These are phyloP conservation scores for Stagonosporopsis vannaccii DNA, from an alignment of 2,329 filamentous ascomycete species.

Conservation along the genomic window DNA sequence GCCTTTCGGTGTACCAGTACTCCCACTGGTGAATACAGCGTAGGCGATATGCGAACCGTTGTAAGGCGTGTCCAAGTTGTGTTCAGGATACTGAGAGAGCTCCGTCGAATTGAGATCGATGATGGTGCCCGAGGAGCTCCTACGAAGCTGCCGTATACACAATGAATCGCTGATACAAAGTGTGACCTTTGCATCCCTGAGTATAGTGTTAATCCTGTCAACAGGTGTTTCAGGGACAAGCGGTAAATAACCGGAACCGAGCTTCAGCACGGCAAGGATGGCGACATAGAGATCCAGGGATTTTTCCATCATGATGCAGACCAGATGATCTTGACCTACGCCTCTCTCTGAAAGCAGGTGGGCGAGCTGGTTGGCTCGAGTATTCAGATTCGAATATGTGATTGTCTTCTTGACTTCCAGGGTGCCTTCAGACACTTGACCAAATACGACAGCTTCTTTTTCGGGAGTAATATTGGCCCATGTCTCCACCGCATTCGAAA, in stretches of 20 bases:
- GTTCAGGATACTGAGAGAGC: constrained; percentile 37
- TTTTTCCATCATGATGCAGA: constrained; percentile 82
- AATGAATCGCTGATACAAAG: constrained; percentile 54
- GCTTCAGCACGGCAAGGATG: constrained; percentile 77
- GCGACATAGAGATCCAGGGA: constrained; percentile 74
- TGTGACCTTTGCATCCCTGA: constrained; percentile 65
- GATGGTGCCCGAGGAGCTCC: constrained; percentile 16
- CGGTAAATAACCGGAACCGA: constrained; percentile 81
- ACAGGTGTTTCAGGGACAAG: constrained; percentile 74
- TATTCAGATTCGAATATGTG: constrained; percentile 72
- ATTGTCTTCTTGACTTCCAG: constrained; percentile 53
- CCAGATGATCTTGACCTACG: constrained; percentile 61
- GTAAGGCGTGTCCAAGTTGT: constrained; percentile 50
- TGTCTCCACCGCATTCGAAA: constrained; percentile 60
- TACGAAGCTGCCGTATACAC: constrained; percentile 15
- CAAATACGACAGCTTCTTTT: constrained; percentile 70
- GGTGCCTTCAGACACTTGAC: constrained; percentile 52
- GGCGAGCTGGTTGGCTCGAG: constrained; percentile 69
- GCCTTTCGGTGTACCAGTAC: constrained; percentile 80
- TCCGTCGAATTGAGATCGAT: constrained; percentile 44
- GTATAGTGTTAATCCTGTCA: constrained; percentile 66
- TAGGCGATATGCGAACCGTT: constrained; percentile 69
- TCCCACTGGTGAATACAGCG: constrained; percentile 83
- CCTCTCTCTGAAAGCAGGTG: constrained; percentile 60
- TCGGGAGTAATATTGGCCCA: constrained; percentile 59